Conservation (phyloP, 768 basidiomycete species). For the Boletales sp. region DNA sequence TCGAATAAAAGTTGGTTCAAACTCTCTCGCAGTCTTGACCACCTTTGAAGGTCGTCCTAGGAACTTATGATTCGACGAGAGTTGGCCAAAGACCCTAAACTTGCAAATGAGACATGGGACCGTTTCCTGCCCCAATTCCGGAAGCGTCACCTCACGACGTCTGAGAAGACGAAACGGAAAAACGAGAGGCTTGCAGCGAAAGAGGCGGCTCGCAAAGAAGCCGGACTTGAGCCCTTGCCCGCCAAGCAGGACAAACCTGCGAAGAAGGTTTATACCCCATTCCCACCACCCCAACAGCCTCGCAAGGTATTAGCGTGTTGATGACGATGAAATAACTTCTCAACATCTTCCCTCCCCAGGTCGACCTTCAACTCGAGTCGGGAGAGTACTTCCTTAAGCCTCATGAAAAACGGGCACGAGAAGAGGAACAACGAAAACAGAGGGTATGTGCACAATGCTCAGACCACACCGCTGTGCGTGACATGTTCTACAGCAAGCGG, state of each 20-base stretch:
- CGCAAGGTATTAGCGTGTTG: constrained; percentile 62
- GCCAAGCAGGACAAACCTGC: constrained; percentile 47
- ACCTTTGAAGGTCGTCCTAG: constrained; percentile 35
- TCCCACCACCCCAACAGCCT: constrained; percentile 92
- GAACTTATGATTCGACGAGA: constrained; percentile 99
- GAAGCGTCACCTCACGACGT: constrained; percentile 86
- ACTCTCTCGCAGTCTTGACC: background rate
- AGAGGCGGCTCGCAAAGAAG: constrained; percentile 60
- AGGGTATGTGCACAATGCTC: constrained; percentile 38
- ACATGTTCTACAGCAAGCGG: constrained; percentile 61
- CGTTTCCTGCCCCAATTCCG: constrained; percentile 96
- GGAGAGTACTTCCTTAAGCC: constrained; percentile 98
- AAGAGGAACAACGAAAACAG: constrained; percentile 67
- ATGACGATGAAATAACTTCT: constrained; percentile 1
- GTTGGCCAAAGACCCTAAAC: constrained; percentile 95
- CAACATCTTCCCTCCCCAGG: constrained; percentile 35
- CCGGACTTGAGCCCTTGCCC: constrained; percentile 49
- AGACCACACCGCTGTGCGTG: background rate
- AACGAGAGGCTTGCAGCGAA: constrained; percentile 65
- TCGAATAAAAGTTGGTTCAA: constrained; percentile 76
- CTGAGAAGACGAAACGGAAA: constrained; percentile 91
- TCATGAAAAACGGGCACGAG: constrained; percentile 76
- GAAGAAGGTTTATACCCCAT: constrained; percentile 97
- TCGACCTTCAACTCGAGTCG: constrained; percentile 92
- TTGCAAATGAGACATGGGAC: constrained; percentile 94